phyloP scores from a whole-genome alignment of 345 rosid species.

The Durio zibethinus region DNA sequence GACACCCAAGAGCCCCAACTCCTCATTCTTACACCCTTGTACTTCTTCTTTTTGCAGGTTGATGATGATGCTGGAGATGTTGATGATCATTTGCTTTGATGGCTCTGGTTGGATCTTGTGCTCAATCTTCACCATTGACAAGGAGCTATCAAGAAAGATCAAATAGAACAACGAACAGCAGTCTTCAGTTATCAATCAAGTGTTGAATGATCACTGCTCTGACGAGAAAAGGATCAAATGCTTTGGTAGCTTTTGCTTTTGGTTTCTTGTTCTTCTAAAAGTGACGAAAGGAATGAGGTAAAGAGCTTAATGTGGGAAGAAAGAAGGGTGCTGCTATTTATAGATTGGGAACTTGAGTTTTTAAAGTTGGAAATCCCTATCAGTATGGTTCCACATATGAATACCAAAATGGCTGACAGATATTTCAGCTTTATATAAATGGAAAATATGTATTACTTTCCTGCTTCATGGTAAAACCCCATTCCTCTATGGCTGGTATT shows the following conservation, averaged over 20 bases:
- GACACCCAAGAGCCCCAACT: constrained; percentile 99
- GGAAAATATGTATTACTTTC: background rate
- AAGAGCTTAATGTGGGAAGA: constrained; percentile 18
- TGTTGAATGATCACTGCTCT: background rate
- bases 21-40: constrained; percentile 96
- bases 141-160: background rate
- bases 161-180: background rate
- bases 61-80: constrained; percentile 27
- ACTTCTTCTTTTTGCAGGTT: constrained; percentile 50
- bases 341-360: constrained; percentile 20
- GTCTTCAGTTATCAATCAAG: background rate
- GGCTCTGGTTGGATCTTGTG: constrained; percentile 34
- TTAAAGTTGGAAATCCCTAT: constrained; percentile 14
- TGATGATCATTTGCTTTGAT: constrained; percentile 31
- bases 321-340: constrained; percentile 25
- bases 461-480: constrained; percentile 12
- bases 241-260: background rate
- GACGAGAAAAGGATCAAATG: background rate
- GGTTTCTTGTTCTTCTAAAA: constrained; percentile 16
- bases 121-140: constrained; percentile 64
- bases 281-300: background rate
- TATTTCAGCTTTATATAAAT: constrained; percentile 18
- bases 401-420: constrained; percentile 37
- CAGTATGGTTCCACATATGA: constrained; percentile 19
- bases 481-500: background rate